Evolutionary conservation across 208 protist species (phyloP).

Genomic region (Leptomonas pyrrhocoris): DNA sequence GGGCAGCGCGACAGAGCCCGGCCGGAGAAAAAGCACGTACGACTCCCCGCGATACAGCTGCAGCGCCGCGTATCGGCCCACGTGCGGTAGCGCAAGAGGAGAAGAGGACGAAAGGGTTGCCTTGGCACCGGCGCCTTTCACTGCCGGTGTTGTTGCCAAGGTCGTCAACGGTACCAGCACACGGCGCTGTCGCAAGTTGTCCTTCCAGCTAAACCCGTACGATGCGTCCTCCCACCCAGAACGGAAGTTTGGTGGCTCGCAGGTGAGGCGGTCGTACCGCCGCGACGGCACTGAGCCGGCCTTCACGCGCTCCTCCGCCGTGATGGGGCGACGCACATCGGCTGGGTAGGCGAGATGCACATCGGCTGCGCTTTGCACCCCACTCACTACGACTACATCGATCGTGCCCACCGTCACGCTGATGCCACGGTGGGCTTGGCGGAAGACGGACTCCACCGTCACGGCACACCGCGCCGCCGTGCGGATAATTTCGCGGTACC

Average conservation of each 20-base stretch:
- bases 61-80: conserved; percentile 37
- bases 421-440: conserved; percentile 31
- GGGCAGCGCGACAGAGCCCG: conserved; percentile 28
- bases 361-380: neutral
- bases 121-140: neutral
- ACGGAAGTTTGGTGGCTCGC: conserved; percentile 35
- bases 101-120: neutral
- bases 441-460: conserved; percentile 39
- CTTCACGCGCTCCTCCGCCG: conserved; percentile 8
- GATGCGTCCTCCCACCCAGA: conserved; percentile 29
- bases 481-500: conserved; percentile 18
- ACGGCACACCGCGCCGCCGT: conserved; percentile 28
- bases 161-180: conserved; percentile 41
- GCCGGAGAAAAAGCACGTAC: conserved; percentile 51
- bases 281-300: neutral
- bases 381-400: conserved; percentile 24
- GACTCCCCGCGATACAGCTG: conserved; percentile 68
- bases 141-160: neutral
- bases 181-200: conserved; percentile 60
- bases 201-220: conserved; percentile 49
- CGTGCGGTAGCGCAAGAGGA: conserved; percentile 5
- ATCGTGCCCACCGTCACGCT: conserved; percentile 38
- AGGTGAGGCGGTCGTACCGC: conserved; percentile 34
- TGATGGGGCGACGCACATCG: conserved; percentile 20
- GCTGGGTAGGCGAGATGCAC: neutral